Conservation (phyloP, 1,139 yeast species). For the Hemisphaericaspora xylofermentans region DNA sequence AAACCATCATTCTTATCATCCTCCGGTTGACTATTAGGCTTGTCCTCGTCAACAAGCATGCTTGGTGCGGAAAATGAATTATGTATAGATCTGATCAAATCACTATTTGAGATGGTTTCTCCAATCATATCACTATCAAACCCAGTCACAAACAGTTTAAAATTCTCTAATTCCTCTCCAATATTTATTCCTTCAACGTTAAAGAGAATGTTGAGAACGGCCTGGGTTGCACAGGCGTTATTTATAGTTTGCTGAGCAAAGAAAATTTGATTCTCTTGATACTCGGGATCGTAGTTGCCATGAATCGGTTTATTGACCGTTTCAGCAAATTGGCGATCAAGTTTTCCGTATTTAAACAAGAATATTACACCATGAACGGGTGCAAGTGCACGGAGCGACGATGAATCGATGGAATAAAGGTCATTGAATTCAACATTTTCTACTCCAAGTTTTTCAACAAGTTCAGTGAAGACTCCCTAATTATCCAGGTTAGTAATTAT, state of each 20-base stretch:
- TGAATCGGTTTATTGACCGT: slow-evolving; percentile 34
- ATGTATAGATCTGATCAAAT: slow-evolving; percentile 56
- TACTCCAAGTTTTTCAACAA: slow-evolving; percentile 59
- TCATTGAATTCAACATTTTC: slow-evolving; percentile 60
- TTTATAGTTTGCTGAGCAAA: slow-evolving; percentile 69
- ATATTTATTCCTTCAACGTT: slow-evolving; percentile 39
- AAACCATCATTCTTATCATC: slow-evolving; percentile 51
- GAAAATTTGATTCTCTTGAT: slow-evolving; percentile 41
- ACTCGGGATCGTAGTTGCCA: slow-evolving; percentile 46
- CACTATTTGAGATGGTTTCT: slow-evolving; percentile 64
- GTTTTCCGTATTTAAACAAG: slow-evolving; percentile 57
- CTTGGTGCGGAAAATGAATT: slow-evolving; percentile 62
- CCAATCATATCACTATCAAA: slow-evolving; percentile 63
- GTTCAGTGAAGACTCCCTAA: slow-evolving; percentile 67
- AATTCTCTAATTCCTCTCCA: slow-evolving; percentile 51
- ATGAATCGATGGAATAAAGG: slow-evolving; percentile 53
- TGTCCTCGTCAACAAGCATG: slow-evolving; percentile 47
- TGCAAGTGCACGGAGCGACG: slow-evolving; percentile 34
- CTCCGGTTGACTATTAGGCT: slow-evolving; percentile 24
- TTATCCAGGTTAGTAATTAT: too few species aligned
- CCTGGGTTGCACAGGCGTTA: slow-evolving; percentile 79
- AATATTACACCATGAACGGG: slow-evolving; percentile 65
- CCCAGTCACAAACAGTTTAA: slow-evolving; percentile 51
- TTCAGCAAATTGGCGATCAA: slow-evolving; percentile 32
- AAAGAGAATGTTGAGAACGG: slow-evolving; percentile 60